Base-by-base conservation (phyloP, 345 rosid genomes). In the Populus euphratica region DNA sequence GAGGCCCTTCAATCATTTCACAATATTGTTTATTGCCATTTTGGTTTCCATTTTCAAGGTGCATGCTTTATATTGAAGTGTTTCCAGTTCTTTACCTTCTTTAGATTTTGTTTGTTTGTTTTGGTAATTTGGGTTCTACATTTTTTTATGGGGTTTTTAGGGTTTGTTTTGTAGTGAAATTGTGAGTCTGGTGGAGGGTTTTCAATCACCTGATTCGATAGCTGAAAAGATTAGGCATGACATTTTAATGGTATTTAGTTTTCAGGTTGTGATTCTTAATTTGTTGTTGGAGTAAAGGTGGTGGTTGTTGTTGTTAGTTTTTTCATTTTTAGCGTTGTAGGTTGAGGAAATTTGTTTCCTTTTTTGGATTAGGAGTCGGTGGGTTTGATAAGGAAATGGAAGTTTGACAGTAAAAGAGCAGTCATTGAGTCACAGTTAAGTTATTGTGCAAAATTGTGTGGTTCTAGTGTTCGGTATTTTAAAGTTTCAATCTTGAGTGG, bases 11-110 rank as follows among this genome's bases (percentile, higher is more conserved):
- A 14, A 7, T 31, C 6, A 39, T 54, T 39, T 49, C 52, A 16
- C 68, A 21, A 20, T 31, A 4, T 33, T 41, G n/a, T 12, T 68
- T 39, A 1, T 17, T 78, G 8, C 31, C 21, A 29, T 25, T 52
- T 5, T 14, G 17, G 66, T 29, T 67, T 5, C 54, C 29, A 56
- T 77, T 39, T 35, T 75, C 44, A 75, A 81, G 86, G 85, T 83
- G 67, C 71, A 73, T 33, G 47, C 79, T 81, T 67, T 87, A 36
- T 69, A 78, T 79, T 65, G 49, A 70, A 69, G 27, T 52, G 73
- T 63, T 80, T 33, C 20, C 44, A n/a, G 29, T 23, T 10, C 63
- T 10, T 23, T 23, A 59, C 63, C 0, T 59, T 9, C n/a, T n/a
- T 59, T 11, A 2, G 62, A 21, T 41, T 41, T 41, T 41, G 44